Base-by-base conservation (phyloP, 2,329 filamentous ascomycete genomes). In the Aspergillus tanneri region DNA sequence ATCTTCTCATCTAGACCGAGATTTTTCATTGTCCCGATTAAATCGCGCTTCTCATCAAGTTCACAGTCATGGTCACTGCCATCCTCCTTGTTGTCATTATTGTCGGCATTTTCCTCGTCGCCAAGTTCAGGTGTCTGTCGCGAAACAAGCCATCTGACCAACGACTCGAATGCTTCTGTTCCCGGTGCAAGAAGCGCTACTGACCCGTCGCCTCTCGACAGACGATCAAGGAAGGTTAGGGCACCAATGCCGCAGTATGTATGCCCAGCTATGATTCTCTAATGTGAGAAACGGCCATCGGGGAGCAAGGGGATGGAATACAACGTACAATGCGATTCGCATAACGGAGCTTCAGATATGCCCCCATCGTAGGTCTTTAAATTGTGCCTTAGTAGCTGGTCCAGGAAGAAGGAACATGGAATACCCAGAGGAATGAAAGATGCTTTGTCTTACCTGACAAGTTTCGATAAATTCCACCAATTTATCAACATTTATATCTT, bases 171-270 rank as follows among this genome's bases (percentile, higher is more conserved):
- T 52, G 66, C 57, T 22, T 30, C 28, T 19, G 60, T 63, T 11
- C 59, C 60, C n/a, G 59, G 65, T 28, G 54, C 58, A 41, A 66
- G 54, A 36, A 65, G 50, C 43, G 36, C 54, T 14, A 46, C 53
- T n/a, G 44, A 37, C 47, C 46, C 55, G 24, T 47, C 52, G 19
- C 64, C 62, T 45, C 73, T 66, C 1, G 75, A 70, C 1, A 86
- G 77, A 9, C 83, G 81, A 50, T 83, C 81, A n/a, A 96, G 76
- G 41, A 96, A 81, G 2, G 83, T 81, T 4, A 97, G 74, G 4
- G 90, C 86, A 9, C 83, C 84, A 45, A 96, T 80, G 6, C 86
- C 90, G 68, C 90, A 96, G 74, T 91, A 96, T 8, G 89, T 90
- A 67, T 95, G 92, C 16, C 93, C 93, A 58, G 89, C 88, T 90